phyloP scores from a whole-genome alignment of 2,329 filamentous ascomycete genomes.

The Paraconiothyrium sp. region DNA sequence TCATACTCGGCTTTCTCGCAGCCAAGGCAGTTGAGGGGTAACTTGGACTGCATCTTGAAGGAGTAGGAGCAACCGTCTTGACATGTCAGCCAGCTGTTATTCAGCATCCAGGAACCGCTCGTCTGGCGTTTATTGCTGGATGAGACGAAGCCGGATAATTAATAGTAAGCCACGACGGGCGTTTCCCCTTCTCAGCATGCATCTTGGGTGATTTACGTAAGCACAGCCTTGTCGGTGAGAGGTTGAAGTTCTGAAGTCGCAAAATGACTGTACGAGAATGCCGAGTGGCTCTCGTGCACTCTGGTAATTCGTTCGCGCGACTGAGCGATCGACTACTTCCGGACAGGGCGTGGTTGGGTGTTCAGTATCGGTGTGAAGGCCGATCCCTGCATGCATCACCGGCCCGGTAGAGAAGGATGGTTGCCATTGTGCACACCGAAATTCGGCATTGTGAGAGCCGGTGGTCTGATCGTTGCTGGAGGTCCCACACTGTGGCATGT shows the following conservation, averaged over 20 bases:
- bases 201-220: conserved; percentile 3
- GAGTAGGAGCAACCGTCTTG: neutral
- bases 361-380: neutral
- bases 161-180: neutral
- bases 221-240: conserved; percentile 6
- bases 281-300: neutral
- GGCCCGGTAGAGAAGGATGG: neutral
- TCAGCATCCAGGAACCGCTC: neutral
- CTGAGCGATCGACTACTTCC: neutral
- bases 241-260: neutral
- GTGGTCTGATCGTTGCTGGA: neutral
- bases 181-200: conserved; percentile 5
- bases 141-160: neutral
- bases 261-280: neutral
- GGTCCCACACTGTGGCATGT: neutral
- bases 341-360: neutral
- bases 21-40: neutral
- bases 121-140: conserved; percentile 8
- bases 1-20: neutral
- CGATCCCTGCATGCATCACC: neutral
- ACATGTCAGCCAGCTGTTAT: neutral
- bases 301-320: neutral
- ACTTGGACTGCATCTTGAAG: neutral
- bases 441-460: neutral
- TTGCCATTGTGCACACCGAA: neutral